These are phyloP conservation scores for Dactylellina cionopaga DNA, from an alignment of 2,329 filamentous ascomycete species.

Conservation along the genomic window DNA sequence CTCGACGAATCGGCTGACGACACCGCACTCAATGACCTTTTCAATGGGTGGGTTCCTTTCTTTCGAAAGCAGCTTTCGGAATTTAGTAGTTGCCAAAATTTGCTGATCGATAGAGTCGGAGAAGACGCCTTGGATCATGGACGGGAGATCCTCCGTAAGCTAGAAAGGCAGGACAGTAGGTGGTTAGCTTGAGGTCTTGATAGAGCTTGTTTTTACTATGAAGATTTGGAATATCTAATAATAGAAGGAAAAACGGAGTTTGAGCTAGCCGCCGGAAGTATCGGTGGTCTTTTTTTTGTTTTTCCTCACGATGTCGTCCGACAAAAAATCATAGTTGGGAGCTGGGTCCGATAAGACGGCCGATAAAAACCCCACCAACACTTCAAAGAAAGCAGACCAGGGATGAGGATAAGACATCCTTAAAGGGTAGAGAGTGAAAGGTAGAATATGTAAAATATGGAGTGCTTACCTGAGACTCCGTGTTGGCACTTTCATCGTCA, in stretches of 20 bases:
- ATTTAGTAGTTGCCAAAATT: slow-evolving; percentile 97
- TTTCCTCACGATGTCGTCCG: slow-evolving; percentile 24
- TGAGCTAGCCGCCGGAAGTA: too few species aligned
- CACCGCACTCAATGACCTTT: slow-evolving; percentile 98
- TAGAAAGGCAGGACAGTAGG: slow-evolving; percentile 62
- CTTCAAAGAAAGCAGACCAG: not conserved
- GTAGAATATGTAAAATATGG: slow-evolving; percentile 4
- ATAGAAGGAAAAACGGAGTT: too few species aligned
- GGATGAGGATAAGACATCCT: not conserved
- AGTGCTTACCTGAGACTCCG: slow-evolving; percentile 88
- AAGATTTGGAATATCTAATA: too few species aligned
- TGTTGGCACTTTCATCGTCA: slow-evolving; percentile 94
- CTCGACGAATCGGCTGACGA: slow-evolving; percentile 96
- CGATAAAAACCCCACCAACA: slow-evolving; percentile 47
- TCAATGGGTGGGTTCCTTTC: slow-evolving; percentile 99
- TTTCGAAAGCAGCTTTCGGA: slow-evolving; percentile 96
- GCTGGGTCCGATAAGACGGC: slow-evolving; percentile 43
- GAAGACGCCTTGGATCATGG: slow-evolving; percentile 98
- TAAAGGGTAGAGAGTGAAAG: not conserved
- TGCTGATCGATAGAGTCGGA: slow-evolving; percentile 98
- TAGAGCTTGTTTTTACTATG: too few species aligned
- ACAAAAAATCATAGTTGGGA: not conserved
- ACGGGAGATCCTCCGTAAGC: slow-evolving; percentile 96
- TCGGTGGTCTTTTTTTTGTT: too few species aligned
- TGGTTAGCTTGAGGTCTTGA: slow-evolving; percentile 48